Evolutionary conservation across 2,329 filamentous ascomycete genomes (phyloP).

Genomic region (Microsporum canis): DNA sequence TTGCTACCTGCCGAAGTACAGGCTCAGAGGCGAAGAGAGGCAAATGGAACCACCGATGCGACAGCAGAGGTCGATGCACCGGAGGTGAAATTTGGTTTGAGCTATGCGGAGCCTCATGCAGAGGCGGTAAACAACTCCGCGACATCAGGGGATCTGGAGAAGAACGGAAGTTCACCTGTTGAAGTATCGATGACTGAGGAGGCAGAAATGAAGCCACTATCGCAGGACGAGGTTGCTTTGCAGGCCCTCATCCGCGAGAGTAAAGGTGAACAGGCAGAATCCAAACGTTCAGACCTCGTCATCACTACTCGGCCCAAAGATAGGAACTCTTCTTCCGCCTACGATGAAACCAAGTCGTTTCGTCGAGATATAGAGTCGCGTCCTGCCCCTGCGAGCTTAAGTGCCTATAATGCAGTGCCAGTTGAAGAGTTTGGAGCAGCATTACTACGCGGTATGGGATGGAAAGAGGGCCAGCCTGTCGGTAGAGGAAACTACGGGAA

Average conservation of each 20-base stretch:
- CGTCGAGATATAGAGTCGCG: conserved; percentile 57
- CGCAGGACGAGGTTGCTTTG: conserved; percentile 53
- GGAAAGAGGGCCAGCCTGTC: conserved; percentile 59
- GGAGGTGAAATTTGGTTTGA: conserved; percentile 45
- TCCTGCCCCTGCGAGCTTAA: conserved; percentile 63
- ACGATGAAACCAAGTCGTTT: conserved; percentile 49
- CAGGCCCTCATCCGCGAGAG: conserved; percentile 53
- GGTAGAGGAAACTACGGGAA: conserved; percentile 44
- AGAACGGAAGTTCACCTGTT: conserved; percentile 22
- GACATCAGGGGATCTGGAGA: conserved; percentile 8
- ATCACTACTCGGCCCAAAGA: conserved; percentile 35
- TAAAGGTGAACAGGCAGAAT: conserved; percentile 27
- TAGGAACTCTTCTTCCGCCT: conserved; percentile 17
- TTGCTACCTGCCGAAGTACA: conserved; percentile 48
- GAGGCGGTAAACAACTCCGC: conserved; percentile 19
- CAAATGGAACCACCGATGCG: conserved; percentile 22
- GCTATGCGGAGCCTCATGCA: conserved; percentile 28
- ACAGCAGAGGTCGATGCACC: conserved; percentile 42
- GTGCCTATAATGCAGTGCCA: conserved; percentile 77
- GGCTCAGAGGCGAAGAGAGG: conserved; percentile 33
- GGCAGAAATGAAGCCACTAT: conserved; percentile 29
- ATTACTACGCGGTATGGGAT: conserved; percentile 85
- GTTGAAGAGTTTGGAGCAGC: conserved; percentile 93
- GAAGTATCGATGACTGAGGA: conserved; percentile 9
- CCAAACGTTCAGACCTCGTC: conserved; percentile 39